These are phyloP conservation scores for Phytophthora megakarya DNA, from an alignment of 352 stramenopile genomes.

Conservation along the genomic window DNA sequence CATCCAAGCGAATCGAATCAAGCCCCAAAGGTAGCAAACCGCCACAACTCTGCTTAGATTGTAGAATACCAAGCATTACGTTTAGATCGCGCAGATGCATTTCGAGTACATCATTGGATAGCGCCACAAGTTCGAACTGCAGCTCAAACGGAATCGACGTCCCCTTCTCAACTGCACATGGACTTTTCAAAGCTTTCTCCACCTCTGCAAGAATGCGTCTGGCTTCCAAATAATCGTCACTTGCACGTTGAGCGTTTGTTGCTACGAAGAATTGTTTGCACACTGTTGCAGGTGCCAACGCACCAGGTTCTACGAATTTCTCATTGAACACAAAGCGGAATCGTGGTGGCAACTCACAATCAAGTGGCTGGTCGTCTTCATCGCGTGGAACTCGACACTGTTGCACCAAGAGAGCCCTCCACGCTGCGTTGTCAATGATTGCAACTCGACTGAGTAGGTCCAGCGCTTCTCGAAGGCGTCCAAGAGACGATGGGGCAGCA, in stretches of 20 bases:
- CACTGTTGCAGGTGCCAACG: conserved; percentile 29
- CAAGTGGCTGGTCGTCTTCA: conserved; percentile 34
- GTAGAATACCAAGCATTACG: conserved; percentile 5
- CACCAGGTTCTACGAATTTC: conserved; percentile 28
- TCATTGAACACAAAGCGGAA: conserved; percentile 45
- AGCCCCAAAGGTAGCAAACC: conserved; percentile 21
- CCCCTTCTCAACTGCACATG: background rate
- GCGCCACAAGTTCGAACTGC: conserved; percentile 33
- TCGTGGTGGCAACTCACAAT: conserved; percentile 31
- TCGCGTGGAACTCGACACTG: conserved; percentile 41
- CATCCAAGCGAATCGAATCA: conserved; percentile 31
- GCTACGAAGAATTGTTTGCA: conserved; percentile 27
- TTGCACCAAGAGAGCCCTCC: conserved; percentile 41
- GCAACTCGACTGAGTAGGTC: conserved; percentile 41
- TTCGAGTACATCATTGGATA: conserved; percentile 20
- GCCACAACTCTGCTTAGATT: background rate
- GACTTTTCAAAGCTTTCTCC: conserved; percentile 1
- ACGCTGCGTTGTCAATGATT: conserved; percentile 36
- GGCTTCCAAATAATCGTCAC: conserved; percentile 28
- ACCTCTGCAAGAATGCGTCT: conserved; percentile 13
- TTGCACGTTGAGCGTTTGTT: background rate
- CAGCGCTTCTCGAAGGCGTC: conserved; percentile 40
- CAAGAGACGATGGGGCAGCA: background rate
- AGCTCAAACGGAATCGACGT: conserved; percentile 18
- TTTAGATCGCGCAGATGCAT: conserved; percentile 24